A percentile compares a stretch with the other conserved stretches of the same genome.
Conservation (phyloP, 768 basidiomycete genomes). For the Lyophyllum semitale region DNA sequence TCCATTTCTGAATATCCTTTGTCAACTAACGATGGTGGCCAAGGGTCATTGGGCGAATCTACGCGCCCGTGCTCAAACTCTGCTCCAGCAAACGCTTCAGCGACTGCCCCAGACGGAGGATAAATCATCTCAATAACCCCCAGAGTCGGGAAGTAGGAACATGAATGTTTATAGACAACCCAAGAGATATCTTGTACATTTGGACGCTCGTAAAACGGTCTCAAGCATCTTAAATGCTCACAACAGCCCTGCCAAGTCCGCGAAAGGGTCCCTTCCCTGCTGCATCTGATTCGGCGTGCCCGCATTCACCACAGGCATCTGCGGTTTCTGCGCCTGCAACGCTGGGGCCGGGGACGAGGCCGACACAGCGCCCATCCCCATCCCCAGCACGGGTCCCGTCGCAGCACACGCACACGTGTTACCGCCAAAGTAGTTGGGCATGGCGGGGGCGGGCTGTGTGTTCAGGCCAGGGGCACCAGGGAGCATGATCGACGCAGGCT, state of each 20-base stretch:
- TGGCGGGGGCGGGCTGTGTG: slow-evolving; percentile 2
- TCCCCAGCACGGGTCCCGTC: slow-evolving; percentile 20
- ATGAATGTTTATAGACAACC: not conserved
- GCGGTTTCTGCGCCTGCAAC: slow-evolving; percentile 19
- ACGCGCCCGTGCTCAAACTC: not conserved
- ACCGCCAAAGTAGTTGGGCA: slow-evolving; percentile 33
- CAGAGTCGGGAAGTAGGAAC: too few species aligned
- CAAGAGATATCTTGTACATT: not conserved
- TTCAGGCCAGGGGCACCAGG: slow-evolving; percentile 34
- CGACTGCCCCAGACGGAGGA: too few species aligned
- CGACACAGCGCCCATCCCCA: slow-evolving; percentile 18
- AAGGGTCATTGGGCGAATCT: not conserved
- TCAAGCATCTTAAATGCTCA: slow-evolving; percentile 26
- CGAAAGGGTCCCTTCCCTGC: slow-evolving; percentile 79
- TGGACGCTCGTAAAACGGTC: not conserved
- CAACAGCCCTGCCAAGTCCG: slow-evolving; percentile 79
- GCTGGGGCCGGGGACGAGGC: not conserved
- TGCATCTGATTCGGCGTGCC: slow-evolving; percentile 5
- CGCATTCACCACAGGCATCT: slow-evolving; percentile 9
- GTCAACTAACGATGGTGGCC: not conserved
- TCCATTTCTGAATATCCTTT: not conserved
- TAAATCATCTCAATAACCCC: too few species aligned
- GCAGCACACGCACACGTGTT: slow-evolving; percentile 14
- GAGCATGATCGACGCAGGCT: slow-evolving; percentile 41
- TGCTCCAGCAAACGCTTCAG: not conserved